A percentile compares a stretch with the other conserved stretches of the same genome.
phyloP scores from a whole-genome alignment of 257 asterid species.

The Capsicum chinense region DNA sequence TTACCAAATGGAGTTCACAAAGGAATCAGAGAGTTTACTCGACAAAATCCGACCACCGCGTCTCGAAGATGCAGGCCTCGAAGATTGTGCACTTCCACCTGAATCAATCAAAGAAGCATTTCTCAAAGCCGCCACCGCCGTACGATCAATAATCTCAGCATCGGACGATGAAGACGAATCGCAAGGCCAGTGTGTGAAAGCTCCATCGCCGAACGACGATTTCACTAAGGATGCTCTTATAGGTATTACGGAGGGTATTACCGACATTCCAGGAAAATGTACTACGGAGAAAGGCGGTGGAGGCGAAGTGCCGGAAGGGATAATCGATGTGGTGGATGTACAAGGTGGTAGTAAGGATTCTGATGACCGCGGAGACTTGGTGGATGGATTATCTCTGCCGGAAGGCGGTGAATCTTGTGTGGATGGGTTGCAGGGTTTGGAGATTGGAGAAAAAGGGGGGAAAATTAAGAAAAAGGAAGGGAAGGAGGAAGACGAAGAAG shows the following conservation, averaged over 20 bases:
- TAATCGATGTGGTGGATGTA: conserved; percentile 52
- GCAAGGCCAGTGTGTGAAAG: conserved; percentile 59
- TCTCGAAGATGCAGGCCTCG: conserved; percentile 94
- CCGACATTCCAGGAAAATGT: conserved; percentile 53
- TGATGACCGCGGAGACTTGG: conserved; percentile 45
- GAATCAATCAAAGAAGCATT: conserved; percentile 80
- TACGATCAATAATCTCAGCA: conserved; percentile 54
- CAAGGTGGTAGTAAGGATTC: conserved; percentile 39
- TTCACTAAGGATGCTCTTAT: conserved; percentile 61
- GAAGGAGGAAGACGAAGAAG: conserved; percentile 35
- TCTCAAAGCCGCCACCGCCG: conserved; percentile 77
- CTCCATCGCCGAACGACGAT: conserved; percentile 54
- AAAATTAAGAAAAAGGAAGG: conserved; percentile 41
- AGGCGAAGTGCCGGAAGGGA: conserved; percentile 45
- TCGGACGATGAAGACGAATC: conserved; percentile 51
- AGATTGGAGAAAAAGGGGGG: conserved; percentile 49
- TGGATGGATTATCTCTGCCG: conserved; percentile 42
- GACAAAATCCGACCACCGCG: conserved; percentile 68
- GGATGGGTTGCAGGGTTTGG: conserved; percentile 69
- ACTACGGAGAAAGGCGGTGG: conserved; percentile 55
- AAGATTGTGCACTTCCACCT: conserved; percentile 89
- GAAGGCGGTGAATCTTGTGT: conserved; percentile 58
- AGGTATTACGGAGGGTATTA: conserved; percentile 50
- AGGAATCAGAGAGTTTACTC: conserved; percentile 49
- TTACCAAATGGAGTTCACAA: conserved; percentile 55